A percentile compares a stretch with the other conserved stretches of the same genome.
Evolutionary conservation across 805 yeast species (phyloP).

Genomic region (Zygotorulaspora danielsina): DNA sequence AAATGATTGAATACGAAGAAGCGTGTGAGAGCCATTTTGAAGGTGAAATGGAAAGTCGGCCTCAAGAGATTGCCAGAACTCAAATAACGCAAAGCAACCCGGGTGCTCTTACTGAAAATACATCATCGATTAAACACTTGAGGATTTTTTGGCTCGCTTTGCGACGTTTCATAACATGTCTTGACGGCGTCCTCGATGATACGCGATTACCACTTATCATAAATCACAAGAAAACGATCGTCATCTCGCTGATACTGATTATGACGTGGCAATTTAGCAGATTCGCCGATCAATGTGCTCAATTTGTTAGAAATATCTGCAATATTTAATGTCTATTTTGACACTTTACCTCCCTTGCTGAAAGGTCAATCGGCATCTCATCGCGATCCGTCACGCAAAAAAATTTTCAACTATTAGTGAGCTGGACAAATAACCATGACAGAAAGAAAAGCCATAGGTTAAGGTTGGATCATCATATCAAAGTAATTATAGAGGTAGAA

Average conservation of each 20-base stretch:
- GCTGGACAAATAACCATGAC: too few species aligned
- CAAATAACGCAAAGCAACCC: neutral
- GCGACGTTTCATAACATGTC: neutral
- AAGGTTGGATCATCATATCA: neutral
- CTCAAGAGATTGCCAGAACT: neutral
- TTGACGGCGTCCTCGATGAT: slow-evolving; percentile 4
- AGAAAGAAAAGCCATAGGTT: too few species aligned
- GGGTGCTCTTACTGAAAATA: neutral
- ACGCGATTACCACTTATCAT: slow-evolving; percentile 3
- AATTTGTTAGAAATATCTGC: slow-evolving; percentile 1
- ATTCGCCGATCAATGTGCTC: slow-evolving; percentile 6
- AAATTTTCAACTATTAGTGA: slow-evolving; percentile 1
- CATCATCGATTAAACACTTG: neutral
- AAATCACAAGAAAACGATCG: slow-evolving; percentile 4
- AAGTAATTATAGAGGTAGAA: slow-evolving; percentile 7
- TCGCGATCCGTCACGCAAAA: slow-evolving; percentile 1
- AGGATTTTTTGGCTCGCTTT: neutral
- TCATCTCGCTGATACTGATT: slow-evolving; percentile 1
- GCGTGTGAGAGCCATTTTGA: neutral
- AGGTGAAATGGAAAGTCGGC: neutral
- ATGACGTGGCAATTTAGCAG: slow-evolving; percentile 8
- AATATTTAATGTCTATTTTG: neutral
- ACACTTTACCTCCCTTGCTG: neutral
- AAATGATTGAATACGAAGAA: neutral
- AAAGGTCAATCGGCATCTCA: too few species aligned